phyloP scores from a whole-genome alignment of 768 basidiomycete species.

The Mycena belliarum region DNA sequence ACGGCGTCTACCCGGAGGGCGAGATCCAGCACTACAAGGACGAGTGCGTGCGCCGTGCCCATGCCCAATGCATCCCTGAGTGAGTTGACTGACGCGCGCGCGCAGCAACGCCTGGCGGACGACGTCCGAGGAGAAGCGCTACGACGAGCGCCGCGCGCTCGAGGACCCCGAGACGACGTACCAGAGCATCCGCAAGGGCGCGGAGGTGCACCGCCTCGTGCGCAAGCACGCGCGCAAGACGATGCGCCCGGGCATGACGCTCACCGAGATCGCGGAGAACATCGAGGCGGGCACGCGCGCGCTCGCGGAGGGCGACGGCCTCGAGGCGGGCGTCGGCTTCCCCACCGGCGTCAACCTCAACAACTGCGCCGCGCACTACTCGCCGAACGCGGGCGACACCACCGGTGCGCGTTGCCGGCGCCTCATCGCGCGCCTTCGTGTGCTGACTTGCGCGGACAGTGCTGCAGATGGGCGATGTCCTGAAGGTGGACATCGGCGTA shows the following conservation, averaged over 20 bases:
- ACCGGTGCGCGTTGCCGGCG: conserved; percentile 55
- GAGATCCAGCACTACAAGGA: conserved; percentile 90
- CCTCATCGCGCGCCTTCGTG: not conserved
- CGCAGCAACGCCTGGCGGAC: conserved; percentile 85
- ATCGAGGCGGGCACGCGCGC: conserved; percentile 93
- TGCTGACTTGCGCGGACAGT: conserved; percentile 46
- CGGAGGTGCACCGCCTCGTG: conserved; percentile 95
- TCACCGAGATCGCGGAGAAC: conserved; percentile 90
- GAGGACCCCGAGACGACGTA: conserved; percentile 87
- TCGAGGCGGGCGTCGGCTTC: conserved; percentile 89
- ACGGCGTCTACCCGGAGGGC: conserved; percentile 88
- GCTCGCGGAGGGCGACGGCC: conserved; percentile 87
- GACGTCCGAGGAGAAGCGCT: conserved; percentile 88
- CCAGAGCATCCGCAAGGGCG: conserved; percentile 84
- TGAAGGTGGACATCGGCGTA: conserved; percentile 97
- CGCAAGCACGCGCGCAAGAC: conserved; percentile 76
- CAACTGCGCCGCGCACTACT: conserved; percentile 94
- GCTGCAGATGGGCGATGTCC: conserved; percentile 77
- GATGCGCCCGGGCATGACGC: conserved; percentile 91
- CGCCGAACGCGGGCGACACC: conserved; percentile 92
- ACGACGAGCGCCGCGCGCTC: conserved; percentile 73
- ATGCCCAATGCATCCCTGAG: not conserved
- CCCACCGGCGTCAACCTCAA: conserved; percentile 95
- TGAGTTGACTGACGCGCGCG: not conserved
- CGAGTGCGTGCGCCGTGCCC: conserved; percentile 61